phyloP scores from a whole-genome alignment of 2,329 filamentous ascomycete species.

The Didymella lethalis region DNA sequence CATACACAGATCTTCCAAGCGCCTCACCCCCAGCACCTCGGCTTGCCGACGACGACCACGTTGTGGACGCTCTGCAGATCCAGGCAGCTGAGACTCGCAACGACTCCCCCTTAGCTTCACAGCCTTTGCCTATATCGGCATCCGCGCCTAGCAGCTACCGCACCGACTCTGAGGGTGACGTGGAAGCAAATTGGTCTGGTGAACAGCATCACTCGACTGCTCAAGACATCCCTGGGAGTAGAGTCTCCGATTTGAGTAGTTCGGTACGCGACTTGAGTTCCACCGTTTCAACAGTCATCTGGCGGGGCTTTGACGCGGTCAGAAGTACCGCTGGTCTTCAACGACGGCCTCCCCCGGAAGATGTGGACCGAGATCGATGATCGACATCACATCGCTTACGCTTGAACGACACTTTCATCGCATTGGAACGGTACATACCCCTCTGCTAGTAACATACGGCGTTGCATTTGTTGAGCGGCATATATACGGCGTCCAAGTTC shows the following conservation, averaged over 20 bases:
- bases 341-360: constrained; percentile 39
- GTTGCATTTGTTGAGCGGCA: constrained; percentile 19
- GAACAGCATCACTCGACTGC: constrained; percentile 53
- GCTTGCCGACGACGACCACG: constrained; percentile 37
- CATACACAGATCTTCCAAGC: constrained; percentile 41
- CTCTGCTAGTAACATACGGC: constrained; percentile 8
- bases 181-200: constrained; percentile 48
- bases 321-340: constrained; percentile 42
- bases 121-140: constrained; percentile 53
- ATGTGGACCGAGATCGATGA: constrained; percentile 47
- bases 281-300: constrained; percentile 46
- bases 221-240: constrained; percentile 26
- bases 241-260: constrained; percentile 28
- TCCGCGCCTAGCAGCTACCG: constrained; percentile 20
- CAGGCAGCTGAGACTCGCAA: constrained; percentile 56
- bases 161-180: constrained; percentile 31
- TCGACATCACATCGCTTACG: constrained; percentile 3
- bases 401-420: constrained; percentile 7
- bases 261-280: constrained; percentile 45
- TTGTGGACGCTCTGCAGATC: constrained; percentile 55
- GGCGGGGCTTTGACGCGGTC: constrained; percentile 47
- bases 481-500: constrained; percentile 11
- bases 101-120: constrained; percentile 60
- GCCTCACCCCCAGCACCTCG: constrained; percentile 34
- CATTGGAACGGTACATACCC: constrained; percentile 21